Evolutionary conservation across 257 asterid genomes (phyloP).

Genomic region (Lithospermum erythrorhizon): DNA sequence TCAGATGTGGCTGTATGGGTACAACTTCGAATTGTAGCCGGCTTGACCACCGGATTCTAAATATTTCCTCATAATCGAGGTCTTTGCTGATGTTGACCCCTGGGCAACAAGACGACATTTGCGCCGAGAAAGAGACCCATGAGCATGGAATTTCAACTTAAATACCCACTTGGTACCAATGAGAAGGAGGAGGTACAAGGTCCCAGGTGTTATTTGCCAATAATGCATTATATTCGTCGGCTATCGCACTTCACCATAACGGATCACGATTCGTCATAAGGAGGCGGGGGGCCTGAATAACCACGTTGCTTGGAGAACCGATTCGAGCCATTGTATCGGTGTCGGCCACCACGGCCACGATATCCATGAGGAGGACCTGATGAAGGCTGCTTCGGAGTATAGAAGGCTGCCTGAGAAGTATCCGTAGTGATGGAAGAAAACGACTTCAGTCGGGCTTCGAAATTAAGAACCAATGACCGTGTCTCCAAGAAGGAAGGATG

Average conservation of each 20-base stretch:
- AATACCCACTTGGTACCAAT: slow-evolving; percentile 3
- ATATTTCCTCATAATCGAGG: not conserved
- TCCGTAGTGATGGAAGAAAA: too few species aligned
- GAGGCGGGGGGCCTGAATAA: too few species aligned
- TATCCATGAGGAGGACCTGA: too few species aligned
- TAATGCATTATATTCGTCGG: not conserved
- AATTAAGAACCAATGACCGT: too few species aligned
- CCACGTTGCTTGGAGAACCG: too few species aligned
- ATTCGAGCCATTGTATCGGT: too few species aligned
- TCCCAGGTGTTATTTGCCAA: not conserved
- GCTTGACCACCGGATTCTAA: not conserved
- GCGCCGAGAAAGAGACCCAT: not conserved
- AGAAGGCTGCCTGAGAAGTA: too few species aligned
- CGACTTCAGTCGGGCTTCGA: too few species aligned
- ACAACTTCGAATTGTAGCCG: not conserved
- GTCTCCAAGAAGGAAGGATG: too few species aligned
- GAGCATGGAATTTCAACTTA: not conserved
- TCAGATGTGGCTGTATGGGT: not conserved
- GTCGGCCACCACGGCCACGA: too few species aligned
- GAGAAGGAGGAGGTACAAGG: not conserved
- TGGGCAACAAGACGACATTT: not conserved
- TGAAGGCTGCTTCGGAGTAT: too few species aligned
- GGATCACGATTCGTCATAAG: not conserved
- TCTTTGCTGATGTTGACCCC: not conserved
- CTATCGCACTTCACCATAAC: not conserved